phyloP scores from a whole-genome alignment of 805 yeast genomes.

The Jamesozyma rosinii region DNA sequence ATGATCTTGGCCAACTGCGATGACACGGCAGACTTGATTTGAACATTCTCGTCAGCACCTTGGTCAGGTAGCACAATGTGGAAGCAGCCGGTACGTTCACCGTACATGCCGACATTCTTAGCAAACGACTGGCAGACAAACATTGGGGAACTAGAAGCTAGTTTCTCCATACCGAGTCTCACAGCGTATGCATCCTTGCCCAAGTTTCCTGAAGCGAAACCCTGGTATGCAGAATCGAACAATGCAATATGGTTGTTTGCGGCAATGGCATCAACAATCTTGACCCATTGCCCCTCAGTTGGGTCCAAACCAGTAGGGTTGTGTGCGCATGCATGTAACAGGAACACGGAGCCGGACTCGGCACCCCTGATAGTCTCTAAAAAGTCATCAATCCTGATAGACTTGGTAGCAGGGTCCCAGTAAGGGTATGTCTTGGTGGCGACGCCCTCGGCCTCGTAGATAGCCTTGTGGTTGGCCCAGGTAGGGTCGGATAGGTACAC shows the following conservation, averaged over 20 bases:
- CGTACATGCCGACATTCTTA: conserved; percentile 92
- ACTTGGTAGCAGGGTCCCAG: conserved; percentile 67
- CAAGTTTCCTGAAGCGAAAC: conserved; percentile 86
- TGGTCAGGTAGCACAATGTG: conserved; percentile 54
- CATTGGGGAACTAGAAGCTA: conserved; percentile 45
- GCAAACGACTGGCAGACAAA: conserved; percentile 92
- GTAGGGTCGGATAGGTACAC: conserved; percentile 81
- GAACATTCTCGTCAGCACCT: conserved; percentile 26
- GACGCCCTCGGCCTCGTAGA: conserved; percentile 64
- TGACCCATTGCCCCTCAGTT: conserved; percentile 66
- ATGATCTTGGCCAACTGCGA: conserved; percentile 71
- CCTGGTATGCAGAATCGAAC: conserved; percentile 95
- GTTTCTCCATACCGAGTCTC: conserved; percentile 43
- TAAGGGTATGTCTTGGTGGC: conserved; percentile 68
- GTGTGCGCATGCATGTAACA: conserved; percentile 94
- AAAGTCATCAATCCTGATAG: conserved; percentile 64
- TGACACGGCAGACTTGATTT: conserved; percentile 46
- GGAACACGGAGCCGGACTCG: conserved; percentile 64
- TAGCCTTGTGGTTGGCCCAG: conserved; percentile 94
- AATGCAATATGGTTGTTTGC: conserved; percentile 62
- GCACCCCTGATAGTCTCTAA: conserved; percentile 54
- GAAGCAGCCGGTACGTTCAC: conserved; percentile 93
- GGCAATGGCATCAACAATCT: conserved; percentile 55
- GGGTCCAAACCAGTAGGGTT: conserved; percentile 98
- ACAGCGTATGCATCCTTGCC: conserved; percentile 77